Base-by-base conservation (phyloP, 2,329 filamentous ascomycete genomes). In the Trichoderma pleuroti region DNA sequence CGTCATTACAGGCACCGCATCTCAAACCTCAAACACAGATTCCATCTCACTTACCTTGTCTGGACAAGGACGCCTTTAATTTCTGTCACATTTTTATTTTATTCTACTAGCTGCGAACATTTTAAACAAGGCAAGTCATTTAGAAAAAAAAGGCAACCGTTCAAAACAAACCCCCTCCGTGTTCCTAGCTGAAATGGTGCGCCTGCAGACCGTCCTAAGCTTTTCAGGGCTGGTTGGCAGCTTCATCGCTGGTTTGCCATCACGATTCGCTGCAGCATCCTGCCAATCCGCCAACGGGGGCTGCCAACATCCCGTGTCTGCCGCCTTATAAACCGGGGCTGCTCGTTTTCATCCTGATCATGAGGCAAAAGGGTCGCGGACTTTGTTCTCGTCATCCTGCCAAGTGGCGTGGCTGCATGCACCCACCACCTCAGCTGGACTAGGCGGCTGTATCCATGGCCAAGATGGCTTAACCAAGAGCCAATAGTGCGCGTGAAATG, bases 331-430 rank as follows among this genome's bases (percentile, higher is more conserved):
- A 36, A 36, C 62, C 21, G 49, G 62, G 42, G 46, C 21, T 11
- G 18, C 14, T 21, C 7, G 12, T 30, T 30, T 28, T 16, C 42
- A 28, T 28, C 28, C 18, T 66, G 63, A 57, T 28, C 32, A 66
- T 66, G 63, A 32, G 49, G 49, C 36, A 66, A 21, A 28, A 57
- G 62, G 62, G 28, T 28, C 63, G 30, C 49, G 28, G 60, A 61
- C 32, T 52, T 36, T 59, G 18, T 49, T 36, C 68, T 57, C 32
- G 34, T 34, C 64, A 72, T 26, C 68, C 70, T 49, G 73, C 70
- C n/a, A 70, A 74, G 70, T 74, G 64, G 73, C 70, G 70, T 74
- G 64, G 73, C 70, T 60, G 26, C 73, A 73, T 42, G 63, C 54
- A 18, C 62, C 65, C 59, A 72, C 71, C n/a, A 54, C 70, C 49